Evolutionary conservation across 2,329 filamentous ascomycete genomes (phyloP), one percentile per base, ranked within the genome.

Genomic region (Sporothrix pallida): DNA sequence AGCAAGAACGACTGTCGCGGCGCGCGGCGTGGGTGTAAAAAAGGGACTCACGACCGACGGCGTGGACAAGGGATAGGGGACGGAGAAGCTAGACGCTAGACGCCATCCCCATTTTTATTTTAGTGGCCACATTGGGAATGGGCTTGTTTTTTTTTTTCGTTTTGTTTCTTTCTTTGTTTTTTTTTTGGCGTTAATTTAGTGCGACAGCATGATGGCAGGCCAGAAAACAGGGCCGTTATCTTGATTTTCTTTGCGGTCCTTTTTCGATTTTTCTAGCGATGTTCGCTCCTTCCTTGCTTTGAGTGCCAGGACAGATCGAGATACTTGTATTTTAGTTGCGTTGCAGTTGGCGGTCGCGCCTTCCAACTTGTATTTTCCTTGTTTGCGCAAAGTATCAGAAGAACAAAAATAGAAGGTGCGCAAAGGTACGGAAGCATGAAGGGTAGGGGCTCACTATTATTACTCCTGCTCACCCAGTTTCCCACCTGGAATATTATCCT

Each of bases 241-340:
- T 56, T 58, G 60, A 20, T 12, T 69, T 69, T 46, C n/a, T 3
- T 31, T 7, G 46, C 48, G 48, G 17, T 15, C 26, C 42, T 48
- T 68, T 58, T 46, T 31, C 54, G 15, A 46, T 23, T 69, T 67
- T 65, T 52, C 20, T 6, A 67, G 52, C 20, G 13, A 69, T 23
- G 31, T n/a, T 52, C 71, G 63, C 54, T 31, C 48, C 9, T 72
- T 69, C 71, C 71, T 70, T 73, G 63, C 31, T 70, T 73, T 73
- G 67, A 12, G 23, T 56, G 31, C 62, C 23, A 12, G 52, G 37
- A 46, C 37, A 37, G 42, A 12, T 37, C 31, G 31, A 37, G 31
- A 6, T 37, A 37, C 31, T 37, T 37, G 37, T 44, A 46, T 65
- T 44, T 60, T 65, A 63, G 37, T 44, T 65, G 26, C 31, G 48